Percentiles rank a stretch among this genome's conserved stretches.
Evolutionary conservation across 2,329 filamentous ascomycete genomes (phyloP).

Genomic region (Epichloe typhina): DNA sequence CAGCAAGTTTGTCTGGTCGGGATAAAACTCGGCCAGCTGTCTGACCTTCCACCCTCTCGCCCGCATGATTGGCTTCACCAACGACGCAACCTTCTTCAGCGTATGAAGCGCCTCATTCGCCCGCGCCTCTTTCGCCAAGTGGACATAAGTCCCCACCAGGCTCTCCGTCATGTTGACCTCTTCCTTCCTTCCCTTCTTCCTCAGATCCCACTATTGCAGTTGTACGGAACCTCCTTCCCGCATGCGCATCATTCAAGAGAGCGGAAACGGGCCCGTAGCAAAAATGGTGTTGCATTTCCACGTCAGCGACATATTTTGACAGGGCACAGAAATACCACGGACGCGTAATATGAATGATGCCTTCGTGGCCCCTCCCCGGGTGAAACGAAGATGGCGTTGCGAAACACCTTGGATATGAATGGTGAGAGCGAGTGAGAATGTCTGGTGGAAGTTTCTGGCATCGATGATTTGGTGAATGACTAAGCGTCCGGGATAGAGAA

Average conservation of each 20-base stretch:
- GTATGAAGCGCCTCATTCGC: conserved; percentile 40
- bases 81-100: conserved; percentile 68
- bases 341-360: conserved; percentile 2
- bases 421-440: conserved; percentile 10
- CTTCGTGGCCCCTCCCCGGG: neutral
- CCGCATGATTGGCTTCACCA: conserved; percentile 92
- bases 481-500: conserved; percentile 28
- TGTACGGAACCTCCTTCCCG: too few species aligned
- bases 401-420: neutral
- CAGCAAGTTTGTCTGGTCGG: conserved; percentile 57
- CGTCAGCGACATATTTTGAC: neutral
- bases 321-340: neutral
- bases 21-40: conserved; percentile 75
- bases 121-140: conserved; percentile 33
- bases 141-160: conserved; percentile 33
- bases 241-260: too few species aligned
- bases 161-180: conserved; percentile 18
- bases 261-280: too few species aligned
- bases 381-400: neutral
- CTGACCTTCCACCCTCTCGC: conserved; percentile 69
- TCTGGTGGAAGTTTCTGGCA: conserved; percentile 37
- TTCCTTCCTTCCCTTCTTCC: neutral
- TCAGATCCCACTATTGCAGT: too few species aligned
- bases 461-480: conserved; percentile 52
- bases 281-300: neutral